These are phyloP conservation scores for Coemansia sp. DNA, from an alignment of 192 early-diverging fungal species.

Conservation along the genomic window DNA sequence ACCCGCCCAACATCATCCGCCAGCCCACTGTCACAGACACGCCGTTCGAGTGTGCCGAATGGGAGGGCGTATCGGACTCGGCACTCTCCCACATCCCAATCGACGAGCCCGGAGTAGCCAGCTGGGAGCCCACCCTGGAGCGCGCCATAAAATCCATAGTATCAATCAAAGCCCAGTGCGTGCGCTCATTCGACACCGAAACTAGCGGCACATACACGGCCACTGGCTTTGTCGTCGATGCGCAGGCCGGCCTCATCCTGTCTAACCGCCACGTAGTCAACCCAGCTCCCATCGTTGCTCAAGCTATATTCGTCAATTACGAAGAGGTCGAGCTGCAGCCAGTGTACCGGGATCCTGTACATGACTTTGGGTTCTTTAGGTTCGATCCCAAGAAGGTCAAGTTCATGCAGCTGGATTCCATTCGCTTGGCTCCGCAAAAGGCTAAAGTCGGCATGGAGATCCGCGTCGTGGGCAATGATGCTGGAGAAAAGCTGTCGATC, in stretches of 20 bases:
- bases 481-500: slow-evolving; percentile 79
- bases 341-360: slow-evolving; percentile 78
- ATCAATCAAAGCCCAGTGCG: slow-evolving; percentile 75
- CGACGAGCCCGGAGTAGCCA: slow-evolving; percentile 6
- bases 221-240: slow-evolving; percentile 80
- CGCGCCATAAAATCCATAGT: slow-evolving; percentile 74
- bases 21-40: slow-evolving; percentile 48
- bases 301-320: slow-evolving; percentile 73
- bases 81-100: slow-evolving; percentile 10
- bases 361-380: slow-evolving; percentile 82
- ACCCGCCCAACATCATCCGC: slow-evolving; percentile 44
- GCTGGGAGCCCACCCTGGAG: slow-evolving; percentile 75
- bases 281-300: slow-evolving; percentile 69
- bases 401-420: slow-evolving; percentile 38
- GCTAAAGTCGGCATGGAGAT: slow-evolving; percentile 79
- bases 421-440: slow-evolving; percentile 66
- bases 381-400: slow-evolving; percentile 64
- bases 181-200: slow-evolving; percentile 78
- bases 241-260: slow-evolving; percentile 67
- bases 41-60: slow-evolving; percentile 38
- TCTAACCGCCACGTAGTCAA: slow-evolving; percentile 82
- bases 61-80: slow-evolving; percentile 12
- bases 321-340: slow-evolving; percentile 76
- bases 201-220: slow-evolving; percentile 70
- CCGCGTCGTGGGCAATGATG: slow-evolving; percentile 78